These are phyloP conservation scores for Didymella sp. DNA, from an alignment of 2,329 filamentous ascomycete species.

Conservation along the genomic window DNA sequence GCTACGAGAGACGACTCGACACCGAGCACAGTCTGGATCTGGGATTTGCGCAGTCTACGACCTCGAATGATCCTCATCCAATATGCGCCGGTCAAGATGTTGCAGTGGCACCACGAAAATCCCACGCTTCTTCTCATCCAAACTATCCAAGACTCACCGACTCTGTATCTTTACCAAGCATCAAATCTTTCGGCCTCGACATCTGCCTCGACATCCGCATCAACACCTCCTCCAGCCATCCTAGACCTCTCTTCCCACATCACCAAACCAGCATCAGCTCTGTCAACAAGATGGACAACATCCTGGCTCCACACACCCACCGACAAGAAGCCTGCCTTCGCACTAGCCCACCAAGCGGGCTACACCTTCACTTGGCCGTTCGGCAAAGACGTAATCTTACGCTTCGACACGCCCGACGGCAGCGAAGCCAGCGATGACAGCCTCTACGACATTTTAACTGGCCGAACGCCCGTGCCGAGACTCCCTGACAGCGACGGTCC, in stretches of 20 bases:
- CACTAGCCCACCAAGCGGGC: slow-evolving; percentile 47
- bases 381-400: slow-evolving; percentile 47
- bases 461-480: slow-evolving; percentile 52
- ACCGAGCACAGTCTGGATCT: slow-evolving; percentile 57
- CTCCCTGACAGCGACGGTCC: slow-evolving; percentile 24
- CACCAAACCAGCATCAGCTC: slow-evolving; percentile 31
- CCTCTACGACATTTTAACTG: slow-evolving; percentile 57
- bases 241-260: slow-evolving; percentile 34
- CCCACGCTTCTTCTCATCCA: slow-evolving; percentile 52
- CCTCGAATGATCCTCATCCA: slow-evolving; percentile 54
- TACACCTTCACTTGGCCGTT: slow-evolving; percentile 53
- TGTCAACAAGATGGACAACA: slow-evolving; percentile 31
- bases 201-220: slow-evolving; percentile 23
- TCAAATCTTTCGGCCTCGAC: slow-evolving; percentile 22
- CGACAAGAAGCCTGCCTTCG: slow-evolving; percentile 46
- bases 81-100: slow-evolving; percentile 52
- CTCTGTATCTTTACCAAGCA: slow-evolving; percentile 50
- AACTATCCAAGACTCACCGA: slow-evolving; percentile 50
- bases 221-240: slow-evolving; percentile 32
- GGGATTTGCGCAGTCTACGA: slow-evolving; percentile 51
- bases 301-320: slow-evolving; percentile 37
- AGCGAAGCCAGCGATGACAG: slow-evolving; percentile 56
- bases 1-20: slow-evolving; percentile 50
- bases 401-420: slow-evolving; percentile 37
- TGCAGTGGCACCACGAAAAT: slow-evolving; percentile 54